These are phyloP conservation scores for Pseudonectria foliicola DNA, from an alignment of 2,329 filamentous ascomycete genomes.

Conservation along the genomic window DNA sequence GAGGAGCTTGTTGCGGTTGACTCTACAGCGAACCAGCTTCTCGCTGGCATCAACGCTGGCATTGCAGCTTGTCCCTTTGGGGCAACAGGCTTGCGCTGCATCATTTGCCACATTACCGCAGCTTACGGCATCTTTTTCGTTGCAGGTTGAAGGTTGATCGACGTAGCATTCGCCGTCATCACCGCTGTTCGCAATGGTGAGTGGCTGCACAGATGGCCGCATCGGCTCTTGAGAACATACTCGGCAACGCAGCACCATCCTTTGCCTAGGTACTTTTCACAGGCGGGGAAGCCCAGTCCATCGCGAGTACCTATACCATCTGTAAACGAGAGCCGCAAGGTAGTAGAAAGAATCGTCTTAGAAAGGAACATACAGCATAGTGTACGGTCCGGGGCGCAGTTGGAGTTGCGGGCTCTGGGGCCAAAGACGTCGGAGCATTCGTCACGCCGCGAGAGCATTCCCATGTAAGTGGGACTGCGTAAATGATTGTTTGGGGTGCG, in stretches of 20 bases:
- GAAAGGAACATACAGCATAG: constrained; percentile 8
- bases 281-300: constrained; percentile 7
- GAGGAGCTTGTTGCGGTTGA: constrained; percentile 9
- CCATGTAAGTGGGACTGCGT: constrained; percentile 8
- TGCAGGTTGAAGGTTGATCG: constrained; percentile 9
- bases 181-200: constrained; percentile 3
- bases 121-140: constrained; percentile 6
- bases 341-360: too few relatives aligned
- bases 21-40: constrained; percentile 9
- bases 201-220: too few relatives aligned
- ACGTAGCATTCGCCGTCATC: constrained; percentile 10
- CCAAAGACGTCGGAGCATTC: constrained; percentile 12
- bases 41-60: constrained; percentile 3
- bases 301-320: constrained; percentile 5
- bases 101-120: constrained; percentile 6
- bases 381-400: constrained; percentile 9
- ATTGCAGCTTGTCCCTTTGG: constrained; percentile 12
- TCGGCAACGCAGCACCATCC: constrained; percentile 12
- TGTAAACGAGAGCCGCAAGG: not conserved
- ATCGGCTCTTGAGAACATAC: constrained; percentile 2
- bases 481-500: constrained; percentile 6
- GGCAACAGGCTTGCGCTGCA: constrained; percentile 8
- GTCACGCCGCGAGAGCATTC: constrained; percentile 11
- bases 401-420: constrained; percentile 6
- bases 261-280: constrained; percentile 9